phyloP scores from a whole-genome alignment of 2,329 filamentous ascomycete species.

The Beauveria medogensis region DNA sequence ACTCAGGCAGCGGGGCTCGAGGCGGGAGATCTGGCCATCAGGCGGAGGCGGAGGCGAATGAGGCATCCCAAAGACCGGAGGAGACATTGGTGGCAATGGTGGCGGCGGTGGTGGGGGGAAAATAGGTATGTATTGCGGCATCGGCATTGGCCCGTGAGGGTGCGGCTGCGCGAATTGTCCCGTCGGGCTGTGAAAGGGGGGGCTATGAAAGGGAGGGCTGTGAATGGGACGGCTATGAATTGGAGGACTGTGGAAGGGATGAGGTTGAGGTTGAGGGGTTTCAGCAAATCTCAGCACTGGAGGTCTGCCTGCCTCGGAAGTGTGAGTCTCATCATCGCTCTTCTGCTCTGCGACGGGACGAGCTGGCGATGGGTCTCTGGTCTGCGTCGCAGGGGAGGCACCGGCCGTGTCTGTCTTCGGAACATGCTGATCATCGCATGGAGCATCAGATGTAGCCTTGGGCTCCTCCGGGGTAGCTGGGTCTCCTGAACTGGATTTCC shows the following conservation, averaged over 20 bases:
- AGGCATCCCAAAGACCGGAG: not conserved
- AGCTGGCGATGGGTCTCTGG: not conserved
- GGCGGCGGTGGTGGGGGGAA: not conserved
- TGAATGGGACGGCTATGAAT: too few relatives aligned
- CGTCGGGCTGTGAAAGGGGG: not conserved
- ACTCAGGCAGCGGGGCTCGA: slow-evolving; percentile 37
- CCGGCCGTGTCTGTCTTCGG: not conserved
- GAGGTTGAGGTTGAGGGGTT: not conserved
- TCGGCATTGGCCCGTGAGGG: not conserved
- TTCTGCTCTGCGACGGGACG: not conserved
- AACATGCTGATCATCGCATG: not conserved
- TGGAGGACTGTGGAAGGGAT: not conserved
- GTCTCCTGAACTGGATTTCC: not conserved
- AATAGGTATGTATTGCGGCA: not conserved
- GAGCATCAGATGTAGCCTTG: not conserved
- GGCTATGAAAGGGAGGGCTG: not conserved
- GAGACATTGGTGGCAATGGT: not conserved
- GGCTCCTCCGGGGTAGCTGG: not conserved
- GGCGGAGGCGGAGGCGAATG: not conserved
- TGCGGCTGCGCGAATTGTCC: not conserved
- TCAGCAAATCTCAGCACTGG: not conserved
- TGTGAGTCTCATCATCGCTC: not conserved
- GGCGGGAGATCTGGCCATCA: not conserved
- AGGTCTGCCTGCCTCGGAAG: not conserved
- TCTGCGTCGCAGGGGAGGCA: not conserved